Base-by-base conservation (phyloP, 2,329 filamentous ascomycete genomes). In the Tolypocladium pustulatum region DNA sequence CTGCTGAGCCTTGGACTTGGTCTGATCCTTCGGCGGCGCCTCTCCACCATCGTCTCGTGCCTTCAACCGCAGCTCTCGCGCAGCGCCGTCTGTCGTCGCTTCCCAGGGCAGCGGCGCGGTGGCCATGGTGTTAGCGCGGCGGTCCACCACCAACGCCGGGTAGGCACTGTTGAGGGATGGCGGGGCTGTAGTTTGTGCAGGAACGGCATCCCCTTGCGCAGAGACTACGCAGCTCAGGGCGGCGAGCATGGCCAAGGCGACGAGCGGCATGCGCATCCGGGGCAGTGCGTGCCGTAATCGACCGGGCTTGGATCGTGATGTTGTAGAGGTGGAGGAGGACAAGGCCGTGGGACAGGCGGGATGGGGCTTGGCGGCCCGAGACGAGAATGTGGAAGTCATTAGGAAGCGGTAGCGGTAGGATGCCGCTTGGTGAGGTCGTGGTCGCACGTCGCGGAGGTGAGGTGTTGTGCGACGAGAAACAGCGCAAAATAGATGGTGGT, bases 101-200 rank as follows among this genome's bases (percentile, higher is more conserved):
- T 51, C 27, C 46, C 46, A 51, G 27, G 25, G 7, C 17, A 27
- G 15, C 8, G 46, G 46, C 27, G 27, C 46, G 6, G 17, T 2
- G 34, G 53, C 36, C 22, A 30, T 40, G 12, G 53, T 41, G 34
- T 36, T n/a, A 15, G 37, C 53, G 3, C 36, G 53, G 15, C 22
- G 53, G 17, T 25, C 36, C 15, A 25, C 53, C 22, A 30, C 37
- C 4, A 41, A 30, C 27, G 30, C 9, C 22, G 36, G 30, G 15
- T 10, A 3, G 34, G 49, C 12, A 38, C 27, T 22, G 37, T 40
- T n/a, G n/a, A 46, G 22, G 13, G 57, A 25, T 27, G 56, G 38
- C n/a, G 57, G n/a, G 6, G 57, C 32, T 13, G 59, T 59, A 38
- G 60, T 54, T 20, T 59, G 59, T 27, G 59, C 56, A n/a, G 57